Conservation (phyloP, 345 rosid species). For the Acer campestre region DNA sequence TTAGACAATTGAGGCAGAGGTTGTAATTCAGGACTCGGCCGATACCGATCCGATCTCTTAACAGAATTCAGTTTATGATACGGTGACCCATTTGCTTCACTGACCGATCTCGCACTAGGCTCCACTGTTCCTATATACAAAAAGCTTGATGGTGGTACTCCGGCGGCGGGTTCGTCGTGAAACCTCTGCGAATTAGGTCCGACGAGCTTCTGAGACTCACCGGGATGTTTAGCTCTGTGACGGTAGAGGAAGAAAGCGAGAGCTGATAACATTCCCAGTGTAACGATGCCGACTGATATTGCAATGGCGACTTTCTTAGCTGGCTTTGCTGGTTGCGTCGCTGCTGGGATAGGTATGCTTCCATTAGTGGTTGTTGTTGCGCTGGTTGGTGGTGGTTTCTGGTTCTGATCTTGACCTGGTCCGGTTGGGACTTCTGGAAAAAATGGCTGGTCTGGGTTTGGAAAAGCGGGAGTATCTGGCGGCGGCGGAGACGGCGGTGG, state of each 20-base stretch:
- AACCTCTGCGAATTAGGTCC: slow-evolving; percentile 50
- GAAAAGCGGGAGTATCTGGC: slow-evolving; percentile 36
- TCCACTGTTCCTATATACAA: slow-evolving; percentile 92
- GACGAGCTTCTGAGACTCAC: slow-evolving; percentile 74
- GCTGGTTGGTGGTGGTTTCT: slow-evolving; percentile 46
- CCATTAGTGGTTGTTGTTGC: slow-evolving; percentile 45
- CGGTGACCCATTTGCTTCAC: slow-evolving; percentile 65
- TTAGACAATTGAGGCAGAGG: slow-evolving; percentile 80
- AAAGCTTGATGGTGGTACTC: slow-evolving; percentile 66
- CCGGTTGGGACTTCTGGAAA: slow-evolving; percentile 82
- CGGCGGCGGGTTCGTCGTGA: slow-evolving; percentile 44
- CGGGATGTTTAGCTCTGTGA: slow-evolving; percentile 62
- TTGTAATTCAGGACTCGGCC: slow-evolving; percentile 96
- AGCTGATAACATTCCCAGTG: slow-evolving; percentile 88
- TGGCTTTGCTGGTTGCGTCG: slow-evolving; percentile 75
- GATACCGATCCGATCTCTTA: slow-evolving; percentile 79
- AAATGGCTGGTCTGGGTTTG: slow-evolving; percentile 80
- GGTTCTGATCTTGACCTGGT: slow-evolving; percentile 47
- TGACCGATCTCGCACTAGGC: slow-evolving; percentile 50
- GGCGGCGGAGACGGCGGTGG: slow-evolving; percentile 50
- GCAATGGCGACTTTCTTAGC: slow-evolving; percentile 82
- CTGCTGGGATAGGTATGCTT: slow-evolving; percentile 60
- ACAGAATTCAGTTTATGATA: slow-evolving; percentile 69
- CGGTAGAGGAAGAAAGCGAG: slow-evolving; percentile 87
- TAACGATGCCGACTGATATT: slow-evolving; percentile 88